Evolutionary conservation across 345 rosid species (phyloP).

Genomic region (Dipteronia sinensis): DNA sequence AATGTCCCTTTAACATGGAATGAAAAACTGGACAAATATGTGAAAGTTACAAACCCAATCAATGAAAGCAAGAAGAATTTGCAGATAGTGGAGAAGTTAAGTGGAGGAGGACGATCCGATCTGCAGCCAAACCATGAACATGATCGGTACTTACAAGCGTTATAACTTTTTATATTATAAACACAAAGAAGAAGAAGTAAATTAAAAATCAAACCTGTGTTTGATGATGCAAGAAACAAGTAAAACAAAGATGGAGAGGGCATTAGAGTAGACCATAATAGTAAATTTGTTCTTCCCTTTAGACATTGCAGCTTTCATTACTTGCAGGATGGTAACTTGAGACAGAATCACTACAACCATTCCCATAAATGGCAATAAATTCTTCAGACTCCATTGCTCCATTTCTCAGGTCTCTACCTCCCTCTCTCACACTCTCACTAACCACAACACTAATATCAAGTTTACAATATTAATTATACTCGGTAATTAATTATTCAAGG

Average conservation of each 20-base stretch:
- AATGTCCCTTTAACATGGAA: neutral
- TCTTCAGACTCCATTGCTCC: neutral
- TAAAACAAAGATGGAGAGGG: conserved; percentile 45
- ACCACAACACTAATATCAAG: neutral
- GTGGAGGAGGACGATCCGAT: conserved; percentile 32
- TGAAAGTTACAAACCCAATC: conserved; percentile 37
- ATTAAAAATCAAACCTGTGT: conserved; percentile 44
- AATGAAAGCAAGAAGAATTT: conserved; percentile 48
- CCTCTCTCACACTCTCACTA: neutral
- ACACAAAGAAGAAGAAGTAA: neutral
- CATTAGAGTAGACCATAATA: conserved; percentile 43
- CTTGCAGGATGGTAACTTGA: conserved; percentile 36
- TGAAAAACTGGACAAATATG: neutral
- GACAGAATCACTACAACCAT: conserved; percentile 44
- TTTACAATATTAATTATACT: neutral
- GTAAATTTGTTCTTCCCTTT: conserved; percentile 48
- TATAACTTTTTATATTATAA: neutral
- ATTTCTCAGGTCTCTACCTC: neutral
- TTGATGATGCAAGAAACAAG: conserved; percentile 45
- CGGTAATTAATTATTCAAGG: neutral
- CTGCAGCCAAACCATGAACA: conserved; percentile 19
- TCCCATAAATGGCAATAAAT: conserved; percentile 29
- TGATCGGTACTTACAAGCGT: neutral
- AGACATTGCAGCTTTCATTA: conserved; percentile 52
- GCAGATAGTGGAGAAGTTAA: conserved; percentile 32